These are phyloP conservation scores for Plasmodiophora brassicae DNA, from an alignment of 208 protist genomes.

Conservation along the genomic window DNA sequence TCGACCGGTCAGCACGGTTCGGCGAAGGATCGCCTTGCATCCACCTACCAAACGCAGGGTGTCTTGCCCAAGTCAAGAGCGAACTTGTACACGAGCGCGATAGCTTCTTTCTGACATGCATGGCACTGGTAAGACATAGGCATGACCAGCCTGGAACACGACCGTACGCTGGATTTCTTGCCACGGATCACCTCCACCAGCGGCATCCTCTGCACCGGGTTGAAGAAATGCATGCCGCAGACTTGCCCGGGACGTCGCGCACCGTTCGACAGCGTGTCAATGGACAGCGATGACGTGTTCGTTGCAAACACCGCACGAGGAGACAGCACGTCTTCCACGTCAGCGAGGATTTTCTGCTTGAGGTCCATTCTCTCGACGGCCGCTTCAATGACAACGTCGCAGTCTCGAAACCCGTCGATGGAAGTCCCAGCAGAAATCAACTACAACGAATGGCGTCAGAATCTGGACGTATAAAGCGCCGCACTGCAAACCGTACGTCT, in stretches of 20 bases:
- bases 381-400: constrained; percentile 34
- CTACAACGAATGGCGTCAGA: no score
- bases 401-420: background rate
- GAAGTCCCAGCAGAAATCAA: no score
- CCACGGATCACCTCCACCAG: constrained; percentile 37
- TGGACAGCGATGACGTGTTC: constrained; percentile 38
- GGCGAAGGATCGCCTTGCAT: no score
- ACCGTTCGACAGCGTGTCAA: background rate
- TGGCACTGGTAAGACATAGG: no score
- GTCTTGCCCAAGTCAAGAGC: constrained; percentile 35
- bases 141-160: no score
- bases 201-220: constrained; percentile 38
- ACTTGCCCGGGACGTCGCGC: background rate
- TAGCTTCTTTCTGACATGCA: no score
- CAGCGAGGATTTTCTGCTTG: constrained; percentile 31
- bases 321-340: constrained; percentile 25
- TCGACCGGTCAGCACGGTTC: no score
- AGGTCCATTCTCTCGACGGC: constrained; percentile 25
- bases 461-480: no score
- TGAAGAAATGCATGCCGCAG: constrained; percentile 39
- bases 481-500: no score
- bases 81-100: constrained; percentile 13
- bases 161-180: background rate
- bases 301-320: constrained; percentile 19
- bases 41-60: constrained; percentile 6